Conservation (phyloP, 129 eudicot genomes). For the Saussurea involucrata region DNA sequence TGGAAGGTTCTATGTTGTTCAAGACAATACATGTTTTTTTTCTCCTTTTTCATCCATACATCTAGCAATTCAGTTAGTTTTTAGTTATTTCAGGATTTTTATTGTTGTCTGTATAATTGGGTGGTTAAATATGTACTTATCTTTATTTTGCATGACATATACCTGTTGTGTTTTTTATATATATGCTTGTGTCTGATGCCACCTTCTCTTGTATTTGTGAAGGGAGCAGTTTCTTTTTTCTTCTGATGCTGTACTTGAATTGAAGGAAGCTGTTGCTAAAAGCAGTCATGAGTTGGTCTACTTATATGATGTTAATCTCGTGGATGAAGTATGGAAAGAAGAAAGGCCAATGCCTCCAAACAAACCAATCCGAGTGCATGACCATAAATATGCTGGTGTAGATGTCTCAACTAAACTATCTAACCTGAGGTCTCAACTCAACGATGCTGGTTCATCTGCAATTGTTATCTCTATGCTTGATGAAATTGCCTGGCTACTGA, state of each 20-base stretch:
- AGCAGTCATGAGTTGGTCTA: constrained; percentile 82
- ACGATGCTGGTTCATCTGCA: constrained; percentile 61
- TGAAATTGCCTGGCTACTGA: constrained; percentile 93
- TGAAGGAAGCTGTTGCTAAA: constrained; percentile 62
- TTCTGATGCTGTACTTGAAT: constrained; percentile 80
- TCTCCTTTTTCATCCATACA: neutral
- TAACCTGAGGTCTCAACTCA: constrained; percentile 71
- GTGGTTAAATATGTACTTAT: neutral
- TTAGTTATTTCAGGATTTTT: constrained; percentile 6
- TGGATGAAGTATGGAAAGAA: constrained; percentile 93
- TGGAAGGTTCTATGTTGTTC: too few species aligned
- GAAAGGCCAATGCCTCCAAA: constrained; percentile 85
- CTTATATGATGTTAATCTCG: constrained; percentile 72
- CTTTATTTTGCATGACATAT: neutral
- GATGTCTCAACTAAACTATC: constrained; percentile 75
- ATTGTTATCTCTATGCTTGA: constrained; percentile 90
- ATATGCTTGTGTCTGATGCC: constrained; percentile 41
- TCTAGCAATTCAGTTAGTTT: neutral
- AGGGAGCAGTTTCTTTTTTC: constrained; percentile 99
- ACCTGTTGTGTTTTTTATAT: neutral
- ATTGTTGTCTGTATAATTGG: neutral
- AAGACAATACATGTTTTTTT: neutral
- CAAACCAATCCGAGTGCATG: constrained; percentile 71
- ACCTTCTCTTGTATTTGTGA: constrained; percentile 60
- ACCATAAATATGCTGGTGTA: constrained; percentile 82